These are phyloP conservation scores for Septoria linicola DNA, from an alignment of 2,329 filamentous ascomycete genomes.

Conservation along the genomic window DNA sequence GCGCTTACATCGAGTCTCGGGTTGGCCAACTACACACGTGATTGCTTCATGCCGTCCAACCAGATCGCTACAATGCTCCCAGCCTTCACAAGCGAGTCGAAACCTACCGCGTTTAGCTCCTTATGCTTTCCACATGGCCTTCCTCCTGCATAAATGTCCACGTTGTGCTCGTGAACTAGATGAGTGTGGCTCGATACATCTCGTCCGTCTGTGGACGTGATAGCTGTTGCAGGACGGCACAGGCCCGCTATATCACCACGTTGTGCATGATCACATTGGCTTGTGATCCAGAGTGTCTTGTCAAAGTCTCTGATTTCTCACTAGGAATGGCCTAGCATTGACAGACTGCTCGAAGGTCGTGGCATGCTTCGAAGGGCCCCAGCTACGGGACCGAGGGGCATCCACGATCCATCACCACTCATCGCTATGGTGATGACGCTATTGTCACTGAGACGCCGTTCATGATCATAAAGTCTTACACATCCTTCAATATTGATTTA, in stretches of 20 bases:
- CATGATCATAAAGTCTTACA: neutral
- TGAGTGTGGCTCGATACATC: neutral
- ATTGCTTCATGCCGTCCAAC: slow-evolving; percentile 1
- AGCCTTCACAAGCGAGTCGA: neutral
- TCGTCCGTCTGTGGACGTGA: neutral
- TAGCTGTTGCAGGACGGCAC: slow-evolving; percentile 13
- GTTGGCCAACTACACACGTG: slow-evolving; percentile 14
- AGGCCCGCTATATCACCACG: slow-evolving; percentile 11
- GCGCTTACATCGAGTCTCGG: slow-evolving; percentile 16
- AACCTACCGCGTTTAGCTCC: slow-evolving; percentile 6
- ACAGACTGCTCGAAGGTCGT: no score
- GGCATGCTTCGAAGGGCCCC: no score
- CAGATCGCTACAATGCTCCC: slow-evolving; percentile 9
- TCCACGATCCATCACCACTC: no score
- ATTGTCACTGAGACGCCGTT: no score
- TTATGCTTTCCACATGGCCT: slow-evolving; percentile 10
- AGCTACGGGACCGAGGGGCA: no score
- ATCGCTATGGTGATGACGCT: no score
- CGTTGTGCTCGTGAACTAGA: neutral
- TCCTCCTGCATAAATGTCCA: slow-evolving; percentile 9
- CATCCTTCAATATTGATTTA: slow-evolving; percentile 10
- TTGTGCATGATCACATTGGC: slow-evolving; percentile 10
- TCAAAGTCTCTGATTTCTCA: neutral
- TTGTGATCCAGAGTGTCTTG: slow-evolving; percentile 5
- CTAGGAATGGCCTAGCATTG: no score